These are phyloP conservation scores for Diversispora eburnea DNA, from an alignment of 192 early-diverging fungal genomes.

Conservation along the genomic window DNA sequence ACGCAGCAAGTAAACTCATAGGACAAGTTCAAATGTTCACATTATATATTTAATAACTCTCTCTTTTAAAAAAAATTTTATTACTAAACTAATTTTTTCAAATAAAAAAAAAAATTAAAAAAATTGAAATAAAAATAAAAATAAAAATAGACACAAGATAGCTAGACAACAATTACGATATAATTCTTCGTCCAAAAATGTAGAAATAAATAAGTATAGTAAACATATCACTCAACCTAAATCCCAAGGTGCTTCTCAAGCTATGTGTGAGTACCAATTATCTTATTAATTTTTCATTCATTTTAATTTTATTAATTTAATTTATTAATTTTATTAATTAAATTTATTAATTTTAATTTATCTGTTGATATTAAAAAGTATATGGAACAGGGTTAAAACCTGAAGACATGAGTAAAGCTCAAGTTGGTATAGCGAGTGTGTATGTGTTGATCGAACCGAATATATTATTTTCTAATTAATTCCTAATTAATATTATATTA, in stretches of 20 bases:
- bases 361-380: slow-evolving; percentile 46
- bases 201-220: slow-evolving; percentile 78
- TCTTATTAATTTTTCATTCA: neutral
- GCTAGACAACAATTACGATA: slow-evolving; percentile 29
- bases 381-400: slow-evolving; percentile 90
- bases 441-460: slow-evolving; percentile 39
- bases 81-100: neutral
- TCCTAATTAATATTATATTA: neutral
- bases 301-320: neutral
- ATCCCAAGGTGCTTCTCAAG: slow-evolving; percentile 93
- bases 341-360: neutral
- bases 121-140: neutral
- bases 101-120: neutral
- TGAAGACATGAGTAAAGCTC: slow-evolving; percentile 78
- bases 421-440: slow-evolving; percentile 96
- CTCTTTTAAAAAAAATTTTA: neutral
- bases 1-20: neutral
- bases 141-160: slow-evolving; percentile 18
- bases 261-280: slow-evolving; percentile 72
- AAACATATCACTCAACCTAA: slow-evolving; percentile 90
- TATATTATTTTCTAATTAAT: slow-evolving; percentile 4
- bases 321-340: neutral
- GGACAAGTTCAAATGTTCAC: slow-evolving; percentile 26
- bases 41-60: neutral
- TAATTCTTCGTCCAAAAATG: slow-evolving; percentile 30